Evolutionary conservation across 2,329 filamentous ascomycete genomes (phyloP).

Genomic region (Microdochium nivale): DNA sequence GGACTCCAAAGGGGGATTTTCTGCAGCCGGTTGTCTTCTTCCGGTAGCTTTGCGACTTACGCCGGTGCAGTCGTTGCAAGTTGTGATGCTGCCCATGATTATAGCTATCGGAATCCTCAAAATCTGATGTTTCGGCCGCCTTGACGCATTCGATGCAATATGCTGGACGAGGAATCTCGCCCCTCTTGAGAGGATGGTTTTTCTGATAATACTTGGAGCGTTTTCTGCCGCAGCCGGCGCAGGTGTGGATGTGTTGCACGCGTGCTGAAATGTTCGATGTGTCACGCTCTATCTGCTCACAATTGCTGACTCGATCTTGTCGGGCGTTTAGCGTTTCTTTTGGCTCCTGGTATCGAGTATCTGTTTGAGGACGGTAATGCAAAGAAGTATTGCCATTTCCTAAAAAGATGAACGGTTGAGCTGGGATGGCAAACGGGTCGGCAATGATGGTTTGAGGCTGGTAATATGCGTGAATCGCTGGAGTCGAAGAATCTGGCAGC

Average conservation of each 20-base stretch:
- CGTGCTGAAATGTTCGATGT: not conserved
- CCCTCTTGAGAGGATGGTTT: not conserved
- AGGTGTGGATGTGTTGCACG: not conserved
- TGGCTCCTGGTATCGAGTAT: not conserved
- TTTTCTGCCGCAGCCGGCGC: not conserved
- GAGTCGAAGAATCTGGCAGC: too few species aligned
- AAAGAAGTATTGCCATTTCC: not conserved
- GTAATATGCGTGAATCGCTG: not conserved
- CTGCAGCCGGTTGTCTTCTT: not conserved
- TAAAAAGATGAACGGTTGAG: not conserved
- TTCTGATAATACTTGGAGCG: not conserved
- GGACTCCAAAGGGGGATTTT: not conserved
- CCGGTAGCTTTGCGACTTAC: not conserved
- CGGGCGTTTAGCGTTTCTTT: not conserved
- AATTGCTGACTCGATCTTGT: not conserved
- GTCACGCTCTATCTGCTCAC: not conserved
- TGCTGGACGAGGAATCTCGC: not conserved
- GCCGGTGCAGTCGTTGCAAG: not conserved
- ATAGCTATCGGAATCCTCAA: not conserved
- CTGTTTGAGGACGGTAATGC: not conserved
- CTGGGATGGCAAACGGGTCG: not conserved
- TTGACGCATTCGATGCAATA: not conserved
- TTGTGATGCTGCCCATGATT: not conserved
- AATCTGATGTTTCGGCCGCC: not conserved
- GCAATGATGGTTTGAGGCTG: not conserved